Evolutionary conservation across 768 basidiomycete species (phyloP).

Genomic region (Fomitopsis pulvina): DNA sequence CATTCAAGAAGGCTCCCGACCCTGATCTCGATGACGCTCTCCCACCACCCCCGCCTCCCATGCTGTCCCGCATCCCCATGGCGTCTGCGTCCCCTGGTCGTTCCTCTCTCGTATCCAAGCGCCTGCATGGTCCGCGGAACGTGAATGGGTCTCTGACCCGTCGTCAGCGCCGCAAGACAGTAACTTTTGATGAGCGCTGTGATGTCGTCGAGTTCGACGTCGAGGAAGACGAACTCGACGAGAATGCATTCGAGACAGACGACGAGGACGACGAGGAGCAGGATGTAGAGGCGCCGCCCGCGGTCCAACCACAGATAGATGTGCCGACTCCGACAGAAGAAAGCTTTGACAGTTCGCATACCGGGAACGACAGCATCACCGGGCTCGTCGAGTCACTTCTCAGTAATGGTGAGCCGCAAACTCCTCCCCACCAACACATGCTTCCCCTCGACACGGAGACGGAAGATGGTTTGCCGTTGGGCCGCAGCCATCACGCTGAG

Average conservation of each 20-base stretch:
- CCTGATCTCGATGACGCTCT: constrained; percentile 6
- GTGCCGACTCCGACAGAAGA: constrained; percentile 11
- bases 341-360: constrained; percentile 13
- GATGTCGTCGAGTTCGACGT: constrained; percentile 79
- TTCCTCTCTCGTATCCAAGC: constrained; percentile 30
- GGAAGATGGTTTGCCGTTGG: constrained; percentile 59
- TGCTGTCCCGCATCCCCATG: constrained; percentile 9
- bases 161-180: constrained; percentile 59
- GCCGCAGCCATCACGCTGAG: constrained; percentile 55
- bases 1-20: constrained; percentile 40
- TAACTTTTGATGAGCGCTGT: constrained; percentile 72
- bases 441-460: constrained; percentile 54
- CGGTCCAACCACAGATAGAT: background rate
- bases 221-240: constrained; percentile 40
- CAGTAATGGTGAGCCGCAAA: constrained; percentile 39
- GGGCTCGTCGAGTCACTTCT: constrained; percentile 71
- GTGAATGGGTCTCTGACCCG: constrained; percentile 27
- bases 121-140: constrained; percentile 71
- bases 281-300: constrained; percentile 12
- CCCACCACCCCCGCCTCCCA: constrained; percentile 22
- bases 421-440: constrained; percentile 27
- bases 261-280: constrained; percentile 15
- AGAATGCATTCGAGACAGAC: constrained; percentile 36
- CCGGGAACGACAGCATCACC: constrained; percentile 44
- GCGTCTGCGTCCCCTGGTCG: constrained; percentile 21